These are phyloP conservation scores for Pseudocercospora cruenta DNA, from an alignment of 2,329 filamentous ascomycete genomes.

Conservation along the genomic window DNA sequence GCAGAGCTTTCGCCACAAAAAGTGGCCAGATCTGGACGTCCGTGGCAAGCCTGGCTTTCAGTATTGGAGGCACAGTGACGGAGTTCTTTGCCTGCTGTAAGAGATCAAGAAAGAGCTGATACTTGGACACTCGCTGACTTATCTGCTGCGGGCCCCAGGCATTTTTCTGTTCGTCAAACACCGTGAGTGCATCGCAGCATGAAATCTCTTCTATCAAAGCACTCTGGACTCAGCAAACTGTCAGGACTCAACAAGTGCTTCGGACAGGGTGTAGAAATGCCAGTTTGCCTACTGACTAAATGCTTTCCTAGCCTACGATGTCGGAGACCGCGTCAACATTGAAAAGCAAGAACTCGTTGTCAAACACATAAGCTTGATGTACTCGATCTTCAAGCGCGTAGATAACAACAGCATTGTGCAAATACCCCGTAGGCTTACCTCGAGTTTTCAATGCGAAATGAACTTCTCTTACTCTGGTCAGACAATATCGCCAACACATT, in stretches of 20 bases:
- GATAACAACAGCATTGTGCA: conserved; percentile 37
- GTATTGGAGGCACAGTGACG: conserved; percentile 89
- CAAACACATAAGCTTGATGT: conserved; percentile 40
- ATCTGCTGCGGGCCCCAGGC: not conserved
- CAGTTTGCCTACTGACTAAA: not conserved
- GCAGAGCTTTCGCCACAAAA: conserved; percentile 29
- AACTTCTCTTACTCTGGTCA: not conserved
- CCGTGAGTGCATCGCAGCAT: conserved; percentile 40
- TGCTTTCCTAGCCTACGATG: conserved; percentile 53
- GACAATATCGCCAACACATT: conserved; percentile 41
- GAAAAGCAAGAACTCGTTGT: conserved; percentile 35
- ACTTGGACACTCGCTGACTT: no score
- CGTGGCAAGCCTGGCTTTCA: conserved; percentile 68
- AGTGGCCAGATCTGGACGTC: conserved; percentile 27
- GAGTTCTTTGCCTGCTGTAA: conserved; percentile 89
- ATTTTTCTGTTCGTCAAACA: conserved; percentile 98
- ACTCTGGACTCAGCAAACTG: no score
- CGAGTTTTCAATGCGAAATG: not conserved
- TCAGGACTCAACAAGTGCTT: no score
- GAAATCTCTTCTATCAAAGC: no score
- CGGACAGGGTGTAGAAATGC: no score
- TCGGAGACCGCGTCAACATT: conserved; percentile 36
- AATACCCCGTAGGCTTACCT: conserved; percentile 34
- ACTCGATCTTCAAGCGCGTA: conserved; percentile 39
- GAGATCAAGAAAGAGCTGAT: no score